Conservation (phyloP, 208 protist genomes). For the Leishmania amazonensis region DNA sequence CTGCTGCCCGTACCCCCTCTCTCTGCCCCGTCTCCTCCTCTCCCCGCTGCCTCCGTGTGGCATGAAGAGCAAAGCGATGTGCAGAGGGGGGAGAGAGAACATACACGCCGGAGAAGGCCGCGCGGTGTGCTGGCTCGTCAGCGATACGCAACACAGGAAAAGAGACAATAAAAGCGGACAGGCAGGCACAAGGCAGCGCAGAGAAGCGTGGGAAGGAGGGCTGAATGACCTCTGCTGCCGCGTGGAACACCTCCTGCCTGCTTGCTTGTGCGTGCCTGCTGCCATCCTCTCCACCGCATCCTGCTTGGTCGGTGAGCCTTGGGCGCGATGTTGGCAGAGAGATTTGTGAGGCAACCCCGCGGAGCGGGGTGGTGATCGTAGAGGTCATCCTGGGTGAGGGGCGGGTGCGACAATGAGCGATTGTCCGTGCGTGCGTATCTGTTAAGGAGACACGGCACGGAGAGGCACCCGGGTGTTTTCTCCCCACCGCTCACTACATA, state of each 20-base stretch:
- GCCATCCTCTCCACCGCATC: neutral
- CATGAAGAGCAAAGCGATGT: too few relatives aligned
- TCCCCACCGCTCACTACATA: neutral
- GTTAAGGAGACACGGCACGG: neutral
- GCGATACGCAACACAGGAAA: too few relatives aligned
- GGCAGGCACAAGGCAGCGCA: neutral
- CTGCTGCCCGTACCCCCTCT: too few relatives aligned
- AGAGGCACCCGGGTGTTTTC: neutral
- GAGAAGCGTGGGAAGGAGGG: neutral
- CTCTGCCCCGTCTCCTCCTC: too few relatives aligned
- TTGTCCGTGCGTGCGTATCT: neutral
- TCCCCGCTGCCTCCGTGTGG: too few relatives aligned
- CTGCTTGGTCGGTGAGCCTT: neutral
- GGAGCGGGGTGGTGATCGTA: neutral
- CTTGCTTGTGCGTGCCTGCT: constrained; percentile 8
- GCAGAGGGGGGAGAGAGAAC: too few relatives aligned
- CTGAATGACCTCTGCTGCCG: neutral
- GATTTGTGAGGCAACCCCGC: neutral
- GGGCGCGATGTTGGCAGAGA: neutral
- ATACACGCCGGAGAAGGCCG: too few relatives aligned
- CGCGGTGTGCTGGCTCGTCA: too few relatives aligned
- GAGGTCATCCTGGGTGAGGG: neutral
- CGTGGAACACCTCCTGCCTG: neutral
- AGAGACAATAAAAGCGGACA: too few relatives aligned
- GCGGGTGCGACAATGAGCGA: neutral